These are phyloP conservation scores for Trichophyton simii DNA, from an alignment of 2,329 filamentous ascomycete genomes.

Conservation along the genomic window DNA sequence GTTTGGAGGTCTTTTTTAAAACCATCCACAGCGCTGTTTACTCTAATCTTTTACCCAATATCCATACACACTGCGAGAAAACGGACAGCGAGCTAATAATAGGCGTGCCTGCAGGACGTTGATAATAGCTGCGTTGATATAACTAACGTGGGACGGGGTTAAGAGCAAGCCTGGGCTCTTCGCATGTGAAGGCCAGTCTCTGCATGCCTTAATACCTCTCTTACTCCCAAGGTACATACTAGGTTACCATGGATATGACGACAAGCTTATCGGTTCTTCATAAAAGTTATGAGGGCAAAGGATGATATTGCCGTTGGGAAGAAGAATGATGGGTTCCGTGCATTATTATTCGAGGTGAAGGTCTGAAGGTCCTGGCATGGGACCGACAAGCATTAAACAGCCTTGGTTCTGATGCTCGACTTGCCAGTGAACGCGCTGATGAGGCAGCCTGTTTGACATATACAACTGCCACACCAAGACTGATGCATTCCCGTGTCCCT, in stretches of 20 bases:
- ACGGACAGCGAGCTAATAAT: background rate
- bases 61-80: background rate
- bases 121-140: background rate
- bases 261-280: background rate
- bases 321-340: background rate
- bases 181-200: background rate
- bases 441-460: background rate
- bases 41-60: background rate
- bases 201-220: background rate
- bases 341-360: background rate
- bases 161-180: background rate
- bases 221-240: background rate
- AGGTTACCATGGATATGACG: background rate
- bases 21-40: background rate
- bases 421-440: background rate
- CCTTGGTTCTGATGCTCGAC: background rate
- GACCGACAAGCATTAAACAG: background rate
- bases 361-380: background rate
- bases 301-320: background rate
- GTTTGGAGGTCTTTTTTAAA: background rate
- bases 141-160: background rate
- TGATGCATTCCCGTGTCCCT: background rate
- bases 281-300: background rate
- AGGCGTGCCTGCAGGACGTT: slow-evolving; percentile 1
- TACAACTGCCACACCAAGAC: background rate